Percentiles rank a stretch among this genome's conserved stretches.
Conservation (phyloP, 306 rosid species). For the Medicago ruthenica region DNA sequence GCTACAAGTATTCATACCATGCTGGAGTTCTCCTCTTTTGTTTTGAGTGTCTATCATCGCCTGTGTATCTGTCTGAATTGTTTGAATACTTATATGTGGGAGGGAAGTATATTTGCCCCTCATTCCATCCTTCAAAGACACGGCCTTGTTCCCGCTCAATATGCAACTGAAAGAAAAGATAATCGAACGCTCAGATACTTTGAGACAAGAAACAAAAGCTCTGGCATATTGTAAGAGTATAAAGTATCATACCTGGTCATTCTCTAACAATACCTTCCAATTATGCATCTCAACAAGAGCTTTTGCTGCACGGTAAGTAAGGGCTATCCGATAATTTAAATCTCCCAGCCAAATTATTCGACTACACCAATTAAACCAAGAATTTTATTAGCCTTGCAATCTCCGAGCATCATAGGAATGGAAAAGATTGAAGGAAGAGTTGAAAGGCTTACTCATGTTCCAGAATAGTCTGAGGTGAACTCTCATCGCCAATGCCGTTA, state of each 20-base stretch:
- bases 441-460: slow-evolving; percentile 81
- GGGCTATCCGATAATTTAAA: slow-evolving; percentile 93
- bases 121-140: slow-evolving; percentile 90
- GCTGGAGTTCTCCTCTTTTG: slow-evolving; percentile 99
- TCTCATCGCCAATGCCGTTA: slow-evolving; percentile 64
- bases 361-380: slow-evolving; percentile 58
- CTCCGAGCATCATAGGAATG: slow-evolving; percentile 25
- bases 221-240: slow-evolving; percentile 33
- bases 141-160: slow-evolving; percentile 81
- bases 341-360: slow-evolving; percentile 98
- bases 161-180: slow-evolving; percentile 67
- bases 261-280: slow-evolving; percentile 85
- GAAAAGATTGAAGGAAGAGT: slow-evolving; percentile 30
- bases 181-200: slow-evolving; percentile 32
- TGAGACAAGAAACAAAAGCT: slow-evolving; percentile 14
- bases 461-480: slow-evolving; percentile 79
- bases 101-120: slow-evolving; percentile 95
- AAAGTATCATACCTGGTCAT: slow-evolving; percentile 82
- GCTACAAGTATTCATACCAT: slow-evolving; percentile 55
- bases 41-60: slow-evolving; percentile 77
- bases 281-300: slow-evolving; percentile 93
- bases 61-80: slow-evolving; percentile 94
- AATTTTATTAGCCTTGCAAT: slow-evolving; percentile 26
- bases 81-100: slow-evolving; percentile 97
- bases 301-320: slow-evolving; percentile 83